Evolutionary conservation across 179 eudicot species (phyloP).

Genomic region (Beta corolliflora): DNA sequence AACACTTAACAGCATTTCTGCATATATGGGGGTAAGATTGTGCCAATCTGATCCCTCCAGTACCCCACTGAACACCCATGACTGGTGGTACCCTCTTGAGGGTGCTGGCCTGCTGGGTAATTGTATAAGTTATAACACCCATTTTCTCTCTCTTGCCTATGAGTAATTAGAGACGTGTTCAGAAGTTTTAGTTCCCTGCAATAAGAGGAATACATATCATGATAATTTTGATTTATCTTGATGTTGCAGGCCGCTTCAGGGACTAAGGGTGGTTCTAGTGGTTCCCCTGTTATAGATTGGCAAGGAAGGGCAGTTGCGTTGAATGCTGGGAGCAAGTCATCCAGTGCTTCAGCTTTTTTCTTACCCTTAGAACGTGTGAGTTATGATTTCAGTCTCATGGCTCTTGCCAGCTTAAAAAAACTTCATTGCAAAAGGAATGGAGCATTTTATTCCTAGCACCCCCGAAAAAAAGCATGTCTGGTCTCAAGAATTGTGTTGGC

Average conservation of each 20-base stretch:
- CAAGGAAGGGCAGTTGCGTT: slow-evolving; percentile 98
- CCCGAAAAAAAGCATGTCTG: background rate
- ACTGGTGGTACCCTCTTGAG: background rate
- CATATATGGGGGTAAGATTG: background rate
- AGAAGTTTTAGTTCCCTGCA: background rate
- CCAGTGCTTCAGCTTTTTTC: slow-evolving; percentile 98
- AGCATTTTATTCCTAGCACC: background rate
- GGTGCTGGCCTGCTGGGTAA: background rate
- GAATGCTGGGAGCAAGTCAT: slow-evolving; percentile 96
- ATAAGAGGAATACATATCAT: background rate
- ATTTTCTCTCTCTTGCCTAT: background rate
- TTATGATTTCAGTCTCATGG: slow-evolving; percentile 7
- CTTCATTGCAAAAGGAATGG: background rate
- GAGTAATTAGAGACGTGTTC: background rate
- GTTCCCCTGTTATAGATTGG: slow-evolving; percentile 98
- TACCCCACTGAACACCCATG: background rate
- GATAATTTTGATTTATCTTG: slow-evolving; percentile 4
- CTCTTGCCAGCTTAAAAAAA: slow-evolving; percentile 7
- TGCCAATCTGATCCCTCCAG: background rate
- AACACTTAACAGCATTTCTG: background rate
- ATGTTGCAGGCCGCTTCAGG: slow-evolving; percentile 93
- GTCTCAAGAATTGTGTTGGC: background rate
- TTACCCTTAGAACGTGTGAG: slow-evolving; percentile 92
- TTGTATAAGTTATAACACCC: background rate
- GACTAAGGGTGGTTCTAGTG: slow-evolving; percentile 98